Conservation (phyloP, 495 filamentous ascomycete genomes). For the Neurospora sp. region DNA sequence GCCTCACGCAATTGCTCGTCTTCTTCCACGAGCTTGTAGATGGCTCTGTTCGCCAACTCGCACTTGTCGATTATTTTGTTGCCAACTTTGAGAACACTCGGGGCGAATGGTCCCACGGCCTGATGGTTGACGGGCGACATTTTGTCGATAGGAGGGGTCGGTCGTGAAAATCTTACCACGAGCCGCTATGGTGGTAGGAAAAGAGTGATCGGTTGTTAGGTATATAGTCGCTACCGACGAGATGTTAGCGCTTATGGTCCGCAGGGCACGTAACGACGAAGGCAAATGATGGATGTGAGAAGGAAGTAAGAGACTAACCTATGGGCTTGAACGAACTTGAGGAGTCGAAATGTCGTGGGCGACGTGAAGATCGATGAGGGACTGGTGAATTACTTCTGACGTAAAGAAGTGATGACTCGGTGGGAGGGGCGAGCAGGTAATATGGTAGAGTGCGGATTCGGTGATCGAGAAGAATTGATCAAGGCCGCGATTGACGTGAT, state of each 20-base stretch:
- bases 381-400: background rate
- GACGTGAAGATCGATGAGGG: background rate
- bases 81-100: background rate
- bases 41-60: background rate
- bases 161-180: background rate
- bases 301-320: background rate
- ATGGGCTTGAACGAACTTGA: background rate
- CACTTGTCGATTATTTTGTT: background rate
- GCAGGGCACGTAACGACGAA: background rate
- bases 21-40: background rate
- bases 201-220: background rate
- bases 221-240: background rate
- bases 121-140: background rate
- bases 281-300: background rate
- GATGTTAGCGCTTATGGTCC: background rate
- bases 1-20: background rate
- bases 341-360: background rate
- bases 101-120: background rate
- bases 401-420: background rate
- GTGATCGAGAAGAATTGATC: background rate
- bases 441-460: background rate
- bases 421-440: background rate
- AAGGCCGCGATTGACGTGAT: background rate
- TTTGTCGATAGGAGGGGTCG: background rate
- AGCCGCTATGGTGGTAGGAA: background rate